Evolutionary conservation across 2,329 filamentous ascomycete genomes (phyloP).

Genomic region (Pseudofabraea citricarpa): DNA sequence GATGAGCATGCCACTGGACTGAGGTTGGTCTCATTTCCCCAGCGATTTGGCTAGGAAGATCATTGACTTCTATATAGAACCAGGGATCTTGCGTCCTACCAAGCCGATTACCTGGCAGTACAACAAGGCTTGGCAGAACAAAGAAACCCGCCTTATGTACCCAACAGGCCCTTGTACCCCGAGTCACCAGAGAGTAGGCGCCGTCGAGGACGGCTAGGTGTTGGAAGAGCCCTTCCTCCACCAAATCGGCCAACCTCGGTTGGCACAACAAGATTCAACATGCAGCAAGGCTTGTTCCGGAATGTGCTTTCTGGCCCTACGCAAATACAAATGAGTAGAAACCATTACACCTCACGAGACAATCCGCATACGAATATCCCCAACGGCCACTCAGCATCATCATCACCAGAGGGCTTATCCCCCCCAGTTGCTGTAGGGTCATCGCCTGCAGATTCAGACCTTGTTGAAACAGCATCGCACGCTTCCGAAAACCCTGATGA

Average conservation of each 20-base stretch:
- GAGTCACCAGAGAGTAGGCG: conserved; percentile 1
- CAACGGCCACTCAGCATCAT: neutral
- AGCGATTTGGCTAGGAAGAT: too few species aligned
- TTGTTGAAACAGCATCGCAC: too few species aligned
- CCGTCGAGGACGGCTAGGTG: neutral
- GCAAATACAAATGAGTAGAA: neutral
- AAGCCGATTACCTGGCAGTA: too few species aligned
- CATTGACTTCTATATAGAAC: neutral
- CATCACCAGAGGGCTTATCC: neutral
- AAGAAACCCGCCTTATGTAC: too few species aligned
- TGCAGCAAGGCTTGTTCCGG: neutral
- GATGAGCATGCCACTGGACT: too few species aligned
- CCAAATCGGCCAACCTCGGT: neutral
- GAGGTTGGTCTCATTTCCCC: too few species aligned
- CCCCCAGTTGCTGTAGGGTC: neutral
- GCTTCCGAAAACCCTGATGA: too few species aligned
- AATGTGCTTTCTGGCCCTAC: neutral
- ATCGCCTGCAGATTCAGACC: too few species aligned
- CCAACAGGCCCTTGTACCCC: too few species aligned
- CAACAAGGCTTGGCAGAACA: too few species aligned
- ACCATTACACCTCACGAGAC: neutral
- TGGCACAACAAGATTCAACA: neutral
- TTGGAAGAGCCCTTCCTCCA: conserved; percentile 1
- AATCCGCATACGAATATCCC: neutral
- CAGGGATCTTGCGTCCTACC: neutral